A percentile compares a stretch with the other conserved stretches of the same genome.
These are phyloP conservation scores for Verticillium albo-atrum DNA, from an alignment of 2,329 filamentous ascomycete genomes.

Conservation along the genomic window DNA sequence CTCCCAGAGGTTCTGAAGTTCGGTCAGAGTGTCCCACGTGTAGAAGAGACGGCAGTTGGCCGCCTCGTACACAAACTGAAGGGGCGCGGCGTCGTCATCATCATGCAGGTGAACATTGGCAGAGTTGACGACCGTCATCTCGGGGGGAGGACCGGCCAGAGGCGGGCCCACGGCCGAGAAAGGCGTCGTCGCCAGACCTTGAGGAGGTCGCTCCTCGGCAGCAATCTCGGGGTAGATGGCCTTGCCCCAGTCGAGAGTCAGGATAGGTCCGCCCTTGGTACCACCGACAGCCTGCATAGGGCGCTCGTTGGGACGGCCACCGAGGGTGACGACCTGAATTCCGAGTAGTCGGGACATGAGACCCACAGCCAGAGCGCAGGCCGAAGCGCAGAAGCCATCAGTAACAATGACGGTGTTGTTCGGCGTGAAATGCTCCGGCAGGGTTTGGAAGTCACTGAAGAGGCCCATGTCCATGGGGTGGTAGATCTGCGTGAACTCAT, in stretches of 20 bases:
- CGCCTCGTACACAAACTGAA: conserved; percentile 58
- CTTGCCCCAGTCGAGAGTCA: background rate
- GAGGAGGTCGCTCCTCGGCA: background rate
- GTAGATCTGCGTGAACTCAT: conserved; percentile 28
- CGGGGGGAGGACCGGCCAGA: conserved; percentile 1
- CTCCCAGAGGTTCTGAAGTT: conserved; percentile 49
- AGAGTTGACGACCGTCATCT: conserved; percentile 9
- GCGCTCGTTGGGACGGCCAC: conserved; percentile 49
- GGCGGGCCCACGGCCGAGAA: conserved; percentile 3
- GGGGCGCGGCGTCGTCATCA: conserved; percentile 26
- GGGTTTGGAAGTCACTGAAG: background rate
- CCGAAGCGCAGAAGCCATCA: conserved; percentile 17
- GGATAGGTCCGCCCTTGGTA: conserved; percentile 51
- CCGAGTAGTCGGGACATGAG: conserved; percentile 47
- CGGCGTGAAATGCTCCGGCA: conserved; percentile 23
- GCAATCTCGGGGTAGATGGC: conserved; percentile 1
- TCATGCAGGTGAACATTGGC: conserved; percentile 16
- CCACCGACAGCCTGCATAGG: conserved; percentile 63
- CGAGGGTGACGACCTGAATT: conserved; percentile 52
- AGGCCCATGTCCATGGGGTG: conserved; percentile 1
- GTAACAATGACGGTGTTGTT: conserved; percentile 18
- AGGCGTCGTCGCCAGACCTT: conserved; percentile 4
- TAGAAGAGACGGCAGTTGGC: conserved; percentile 60
- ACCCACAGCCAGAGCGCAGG: conserved; percentile 14
- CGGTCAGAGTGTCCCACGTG: conserved; percentile 45